Percentiles rank a stretch among this genome's conserved stretches.
These are phyloP conservation scores for Septoria petroselini DNA, from an alignment of 2,329 filamentous ascomycete species.

Conservation along the genomic window DNA sequence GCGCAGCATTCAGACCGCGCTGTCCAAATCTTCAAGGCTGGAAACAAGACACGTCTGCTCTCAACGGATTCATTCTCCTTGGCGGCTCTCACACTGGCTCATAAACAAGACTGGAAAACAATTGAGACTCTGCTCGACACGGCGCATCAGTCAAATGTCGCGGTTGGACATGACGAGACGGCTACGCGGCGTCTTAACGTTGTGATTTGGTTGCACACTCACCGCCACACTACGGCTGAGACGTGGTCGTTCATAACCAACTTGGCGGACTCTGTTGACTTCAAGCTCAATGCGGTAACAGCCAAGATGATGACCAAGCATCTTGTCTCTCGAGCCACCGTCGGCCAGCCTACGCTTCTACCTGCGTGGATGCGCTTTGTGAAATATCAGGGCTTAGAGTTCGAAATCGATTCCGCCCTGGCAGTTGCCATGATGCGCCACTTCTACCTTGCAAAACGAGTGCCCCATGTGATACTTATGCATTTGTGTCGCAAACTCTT, in stretches of 20 bases:
- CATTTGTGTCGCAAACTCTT: slow-evolving; percentile 29
- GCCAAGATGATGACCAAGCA: slow-evolving; percentile 27
- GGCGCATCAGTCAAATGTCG: not conserved
- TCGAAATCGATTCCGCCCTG: slow-evolving; percentile 21
- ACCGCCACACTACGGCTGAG: slow-evolving; percentile 25
- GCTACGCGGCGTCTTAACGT: slow-evolving; percentile 22
- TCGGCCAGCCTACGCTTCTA: slow-evolving; percentile 21
- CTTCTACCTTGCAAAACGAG: slow-evolving; percentile 30
- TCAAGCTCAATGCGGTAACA: slow-evolving; percentile 29
- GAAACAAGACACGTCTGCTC: not conserved
- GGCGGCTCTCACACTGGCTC: slow-evolving; percentile 16
- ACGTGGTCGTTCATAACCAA: slow-evolving; percentile 31
- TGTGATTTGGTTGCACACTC: slow-evolving; percentile 23
- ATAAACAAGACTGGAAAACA: slow-evolving; percentile 14
- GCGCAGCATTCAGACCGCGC: slow-evolving; percentile 17
- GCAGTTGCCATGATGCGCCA: slow-evolving; percentile 27
- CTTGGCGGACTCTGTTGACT: slow-evolving; percentile 24
- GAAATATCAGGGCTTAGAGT: slow-evolving; percentile 16
- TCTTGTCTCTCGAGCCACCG: slow-evolving; percentile 23
- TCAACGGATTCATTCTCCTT: slow-evolving; percentile 11
- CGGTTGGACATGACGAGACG: not conserved
- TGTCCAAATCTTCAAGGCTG: slow-evolving; percentile 7
- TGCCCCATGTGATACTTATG: slow-evolving; percentile 32
- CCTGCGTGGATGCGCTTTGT: slow-evolving; percentile 29
- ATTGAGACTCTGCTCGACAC: slow-evolving; percentile 5